Base-by-base conservation (phyloP, 1,284 basidiomycete genomes). In the Tausonia pullulans region DNA sequence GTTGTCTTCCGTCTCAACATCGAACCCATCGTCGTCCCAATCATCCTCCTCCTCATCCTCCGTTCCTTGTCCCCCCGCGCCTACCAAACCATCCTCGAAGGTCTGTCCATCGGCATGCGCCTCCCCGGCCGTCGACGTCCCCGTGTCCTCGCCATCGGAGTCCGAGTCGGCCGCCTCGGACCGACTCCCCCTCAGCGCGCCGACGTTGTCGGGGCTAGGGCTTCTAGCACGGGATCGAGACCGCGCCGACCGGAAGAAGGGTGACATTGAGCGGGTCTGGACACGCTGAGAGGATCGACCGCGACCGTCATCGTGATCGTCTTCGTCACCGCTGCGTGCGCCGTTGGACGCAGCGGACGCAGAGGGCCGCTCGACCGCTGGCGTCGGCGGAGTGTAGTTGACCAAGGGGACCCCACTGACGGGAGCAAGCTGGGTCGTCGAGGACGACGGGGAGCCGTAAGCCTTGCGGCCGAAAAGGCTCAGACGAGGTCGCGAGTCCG, bases 1-100 rank as follows among this genome's bases (percentile, higher is more conserved):
- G 72, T 87, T 86, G 69, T 80, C 78, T 71, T 84, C 82, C 0
- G 86, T 95, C 70, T 89, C 81, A 58, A 85, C 82, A 75, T 94
- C 88, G 69, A 92, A 86, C 57, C 83, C 81, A 61, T 83, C 80
- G 27, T 79, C 83, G 52, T 83, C 68, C 61, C 67, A 68, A 45
- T 73, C 71, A 41, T 75, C 72, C 58, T 80, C 39, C 81, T 41
- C 51, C 14, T 45, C 53, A 7, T 51, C 61, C 67, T 64, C 54
- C 54, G 16, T 60, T 64, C 58, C 63, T 67, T 11, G 67, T 57
- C 55, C 13, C 16, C 43, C 14, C 41, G 41, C 13, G 8, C 48
- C 9, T 49, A 49, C 48, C 48, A 8, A 49, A 49, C 48, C 48
- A 57, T 13, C 27, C 27, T 27, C 27, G 2, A 27, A 27, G 27